Conservation (phyloP, 2,329 filamentous ascomycete species). For the Scytalidium lignicola region DNA sequence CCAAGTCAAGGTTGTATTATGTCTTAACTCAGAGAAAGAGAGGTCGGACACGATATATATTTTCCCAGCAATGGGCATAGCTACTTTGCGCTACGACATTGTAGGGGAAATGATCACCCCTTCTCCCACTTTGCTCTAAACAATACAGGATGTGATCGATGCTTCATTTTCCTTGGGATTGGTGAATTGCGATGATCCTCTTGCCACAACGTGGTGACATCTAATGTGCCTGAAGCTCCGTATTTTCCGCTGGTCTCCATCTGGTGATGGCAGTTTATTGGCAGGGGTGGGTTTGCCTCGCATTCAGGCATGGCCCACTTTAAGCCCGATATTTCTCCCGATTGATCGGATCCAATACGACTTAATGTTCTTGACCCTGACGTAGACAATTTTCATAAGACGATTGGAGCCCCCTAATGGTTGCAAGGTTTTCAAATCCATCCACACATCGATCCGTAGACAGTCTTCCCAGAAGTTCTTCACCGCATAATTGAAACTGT, state of each 20-base stretch:
- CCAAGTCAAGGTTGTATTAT: neutral
- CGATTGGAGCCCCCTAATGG: conserved; percentile 35
- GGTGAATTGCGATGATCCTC: neutral
- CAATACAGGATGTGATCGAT: neutral
- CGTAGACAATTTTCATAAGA: conserved; percentile 34
- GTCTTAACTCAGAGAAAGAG: neutral
- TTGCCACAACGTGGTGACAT: too few relatives aligned
- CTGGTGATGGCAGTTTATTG: too few relatives aligned
- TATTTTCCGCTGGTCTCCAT: too few relatives aligned
- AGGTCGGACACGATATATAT: too few relatives aligned
- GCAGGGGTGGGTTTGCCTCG: too few relatives aligned
- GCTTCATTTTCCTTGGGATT: neutral
- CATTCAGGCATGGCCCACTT: too few relatives aligned
- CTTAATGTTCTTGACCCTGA: too few relatives aligned
- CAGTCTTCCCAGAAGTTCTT: conserved; percentile 40
- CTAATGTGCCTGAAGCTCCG: too few relatives aligned
- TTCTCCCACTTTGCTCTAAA: neutral
- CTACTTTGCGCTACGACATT: neutral
- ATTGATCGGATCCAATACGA: too few relatives aligned
- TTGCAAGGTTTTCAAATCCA: conserved; percentile 35
- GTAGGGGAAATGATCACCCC: neutral
- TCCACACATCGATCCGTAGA: conserved; percentile 37
- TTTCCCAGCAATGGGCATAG: neutral
- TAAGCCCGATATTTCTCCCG: too few relatives aligned
- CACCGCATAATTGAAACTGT: conserved; percentile 33